A percentile compares a stretch with the other conserved stretches of the same genome.
Conservation (phyloP, 2,329 filamentous ascomycete genomes). For the Fusarium concolor region DNA sequence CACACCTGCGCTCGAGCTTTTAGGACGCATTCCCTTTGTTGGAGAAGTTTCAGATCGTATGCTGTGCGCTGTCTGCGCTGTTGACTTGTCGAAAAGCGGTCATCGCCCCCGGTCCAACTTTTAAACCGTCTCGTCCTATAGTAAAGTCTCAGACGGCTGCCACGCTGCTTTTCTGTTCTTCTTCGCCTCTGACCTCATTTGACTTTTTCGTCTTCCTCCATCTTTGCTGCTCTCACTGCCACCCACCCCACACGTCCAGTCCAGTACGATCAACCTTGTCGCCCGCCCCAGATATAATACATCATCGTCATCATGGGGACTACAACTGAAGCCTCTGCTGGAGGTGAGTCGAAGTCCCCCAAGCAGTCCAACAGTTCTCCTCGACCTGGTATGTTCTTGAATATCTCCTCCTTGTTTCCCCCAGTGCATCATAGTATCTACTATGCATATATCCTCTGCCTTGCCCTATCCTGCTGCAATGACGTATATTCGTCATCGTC, state of each 20-base stretch:
- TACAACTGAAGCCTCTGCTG: constrained; percentile 53
- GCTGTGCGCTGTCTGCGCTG: constrained; percentile 32
- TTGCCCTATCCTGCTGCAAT: constrained; percentile 29
- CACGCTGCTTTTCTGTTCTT: constrained; percentile 40
- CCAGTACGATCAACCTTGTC: constrained; percentile 43
- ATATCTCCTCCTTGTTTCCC: constrained; percentile 19
- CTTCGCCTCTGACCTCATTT: constrained; percentile 57
- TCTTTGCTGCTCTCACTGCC: constrained; percentile 43
- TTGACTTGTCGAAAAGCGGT: constrained; percentile 39
- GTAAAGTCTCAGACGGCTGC: constrained; percentile 39
- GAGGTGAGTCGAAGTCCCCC: constrained; percentile 62
- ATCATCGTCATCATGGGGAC: constrained; percentile 63
- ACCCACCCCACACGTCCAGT: constrained; percentile 47
- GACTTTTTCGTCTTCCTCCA: constrained; percentile 48
- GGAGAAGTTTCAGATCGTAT: constrained; percentile 22
- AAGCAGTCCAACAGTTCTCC: constrained; percentile 58
- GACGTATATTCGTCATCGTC: constrained; percentile 44
- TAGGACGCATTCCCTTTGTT: constrained; percentile 11
- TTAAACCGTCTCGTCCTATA: constrained; percentile 39
- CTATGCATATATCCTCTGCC: not conserved
- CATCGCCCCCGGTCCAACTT: constrained; percentile 39
- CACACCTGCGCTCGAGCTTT: constrained; percentile 20
- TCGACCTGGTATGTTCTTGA: constrained; percentile 56
- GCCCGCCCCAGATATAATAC: constrained; percentile 54
- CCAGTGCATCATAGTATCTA: not conserved